Conservation (phyloP, 225 moss, liverwort and hornwort species). For the Polytrichum formosum region DNA sequence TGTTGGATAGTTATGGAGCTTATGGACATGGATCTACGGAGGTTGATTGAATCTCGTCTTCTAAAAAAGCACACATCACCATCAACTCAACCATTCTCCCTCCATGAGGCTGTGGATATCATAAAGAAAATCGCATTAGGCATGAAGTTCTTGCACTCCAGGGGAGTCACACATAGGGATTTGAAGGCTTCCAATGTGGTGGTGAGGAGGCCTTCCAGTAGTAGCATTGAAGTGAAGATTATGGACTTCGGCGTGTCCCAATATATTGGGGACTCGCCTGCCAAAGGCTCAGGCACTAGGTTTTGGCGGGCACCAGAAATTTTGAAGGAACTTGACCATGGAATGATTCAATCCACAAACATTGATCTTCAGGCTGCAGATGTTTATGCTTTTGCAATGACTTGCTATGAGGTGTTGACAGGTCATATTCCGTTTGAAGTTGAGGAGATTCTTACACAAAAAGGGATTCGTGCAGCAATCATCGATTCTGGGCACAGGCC, state of each 20-base stretch:
- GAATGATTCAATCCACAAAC: fast-evolving
- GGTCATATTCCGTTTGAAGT: background rate
- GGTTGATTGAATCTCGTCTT: constrained; percentile 4
- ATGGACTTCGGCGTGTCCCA: constrained; percentile 12
- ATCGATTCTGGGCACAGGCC: constrained; percentile 1
- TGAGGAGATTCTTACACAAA: too few relatives aligned
- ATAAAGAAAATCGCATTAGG: constrained; percentile 13
- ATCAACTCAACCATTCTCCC: background rate
- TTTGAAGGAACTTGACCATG: background rate
- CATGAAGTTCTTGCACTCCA: constrained; percentile 18
- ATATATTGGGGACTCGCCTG: background rate
- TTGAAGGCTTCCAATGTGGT: constrained; percentile 17
- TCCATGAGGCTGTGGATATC: constrained; percentile 6
- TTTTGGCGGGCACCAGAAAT: constrained; percentile 25
- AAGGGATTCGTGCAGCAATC: too few relatives aligned
- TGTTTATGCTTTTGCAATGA: constrained; percentile 20
- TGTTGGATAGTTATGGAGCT: constrained; percentile 11
- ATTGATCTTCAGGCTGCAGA: constrained; percentile 15
- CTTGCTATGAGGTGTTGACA: constrained; percentile 17
- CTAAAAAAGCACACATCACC: background rate
- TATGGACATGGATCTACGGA: constrained; percentile 14
- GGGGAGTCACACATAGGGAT: constrained; percentile 5
- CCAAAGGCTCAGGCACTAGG: background rate
- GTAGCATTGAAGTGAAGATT: constrained; percentile 17
- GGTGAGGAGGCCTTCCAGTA: background rate